Conservation (phyloP, 2,329 filamentous ascomycete species). For the Hypocreales sp. region DNA sequence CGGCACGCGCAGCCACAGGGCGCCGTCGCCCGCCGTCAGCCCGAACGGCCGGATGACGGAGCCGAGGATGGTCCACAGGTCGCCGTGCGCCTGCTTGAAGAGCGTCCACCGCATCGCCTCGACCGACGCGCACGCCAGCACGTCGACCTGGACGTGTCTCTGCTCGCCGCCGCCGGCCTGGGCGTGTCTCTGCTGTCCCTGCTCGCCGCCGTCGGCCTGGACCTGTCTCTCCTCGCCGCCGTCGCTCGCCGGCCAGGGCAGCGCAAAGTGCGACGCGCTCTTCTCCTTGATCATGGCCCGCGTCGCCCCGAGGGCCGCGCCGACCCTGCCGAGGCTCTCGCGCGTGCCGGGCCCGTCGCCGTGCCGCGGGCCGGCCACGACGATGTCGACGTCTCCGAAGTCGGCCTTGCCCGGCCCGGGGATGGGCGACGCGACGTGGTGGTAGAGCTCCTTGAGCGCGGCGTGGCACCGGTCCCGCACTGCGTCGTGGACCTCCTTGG, state of each 20-base stretch:
- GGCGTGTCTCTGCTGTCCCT: not conserved
- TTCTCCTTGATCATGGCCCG: constrained; percentile 14
- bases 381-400: constrained; percentile 60
- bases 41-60: constrained; percentile 47
- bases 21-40: constrained; percentile 47
- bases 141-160: constrained; percentile 51
- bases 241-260: constrained; percentile 35
- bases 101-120: constrained; percentile 41
- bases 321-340: constrained; percentile 16
- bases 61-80: constrained; percentile 51
- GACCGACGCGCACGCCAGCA: constrained; percentile 34
- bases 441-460: constrained; percentile 34
- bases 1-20: constrained; percentile 48
- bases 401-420: constrained; percentile 54
- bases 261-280: constrained; percentile 29
- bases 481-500: constrained; percentile 34
- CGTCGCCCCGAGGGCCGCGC: constrained; percentile 26
- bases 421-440: constrained; percentile 40
- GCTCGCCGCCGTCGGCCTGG: not conserved
- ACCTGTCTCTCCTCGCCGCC: not conserved
- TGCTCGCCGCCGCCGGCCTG: not conserved
- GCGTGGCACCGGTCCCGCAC: constrained; percentile 29
- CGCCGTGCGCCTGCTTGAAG: constrained; percentile 59
- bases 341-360: constrained; percentile 2
- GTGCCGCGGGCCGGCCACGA: constrained; percentile 29